Evolutionary conservation across 1,139 yeast species (phyloP).

Genomic region (Sugiyamaella sp.): DNA sequence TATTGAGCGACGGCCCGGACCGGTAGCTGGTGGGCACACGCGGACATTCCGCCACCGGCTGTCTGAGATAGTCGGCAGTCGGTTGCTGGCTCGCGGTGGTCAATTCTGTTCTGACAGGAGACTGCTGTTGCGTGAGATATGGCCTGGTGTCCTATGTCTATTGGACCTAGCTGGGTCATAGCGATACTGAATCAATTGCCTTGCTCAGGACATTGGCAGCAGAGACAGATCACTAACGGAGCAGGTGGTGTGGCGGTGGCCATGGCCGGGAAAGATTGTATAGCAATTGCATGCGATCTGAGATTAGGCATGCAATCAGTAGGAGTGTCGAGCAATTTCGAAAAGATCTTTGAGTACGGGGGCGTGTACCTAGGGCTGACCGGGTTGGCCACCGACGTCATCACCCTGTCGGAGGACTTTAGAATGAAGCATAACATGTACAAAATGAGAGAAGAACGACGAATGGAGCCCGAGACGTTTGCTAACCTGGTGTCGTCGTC

Average conservation of each 20-base stretch:
- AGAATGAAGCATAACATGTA: conserved; percentile 85
- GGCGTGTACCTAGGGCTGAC: conserved; percentile 89
- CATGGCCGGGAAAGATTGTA: conserved; percentile 98
- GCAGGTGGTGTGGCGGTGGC: conserved; percentile 95
- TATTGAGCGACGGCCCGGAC: no score
- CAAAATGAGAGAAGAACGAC: conserved; percentile 87
- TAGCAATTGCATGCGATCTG: conserved; percentile 95
- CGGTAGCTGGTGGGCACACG: no score
- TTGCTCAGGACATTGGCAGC: neutral
- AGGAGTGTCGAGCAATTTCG: conserved; percentile 90
- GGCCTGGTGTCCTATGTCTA: no score
- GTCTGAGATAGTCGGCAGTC: no score
- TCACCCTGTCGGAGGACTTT: conserved; percentile 78
- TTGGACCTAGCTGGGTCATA: no score
- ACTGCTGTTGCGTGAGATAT: no score
- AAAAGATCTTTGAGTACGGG: conserved; percentile 84
- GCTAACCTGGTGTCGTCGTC: conserved; percentile 92
- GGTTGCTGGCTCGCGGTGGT: no score
- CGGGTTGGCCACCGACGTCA: conserved; percentile 93
- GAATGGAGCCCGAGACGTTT: conserved; percentile 89
- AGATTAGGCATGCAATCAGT: conserved; percentile 93
- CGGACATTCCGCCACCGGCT: no score
- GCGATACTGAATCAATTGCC: neutral
- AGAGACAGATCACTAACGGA: conserved; percentile 1
- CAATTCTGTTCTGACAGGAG: no score